A percentile compares a stretch with the other conserved stretches of the same genome.
Evolutionary conservation across 2,329 filamentous ascomycete genomes (phyloP).

Genomic region (Colletotrichum sp.): DNA sequence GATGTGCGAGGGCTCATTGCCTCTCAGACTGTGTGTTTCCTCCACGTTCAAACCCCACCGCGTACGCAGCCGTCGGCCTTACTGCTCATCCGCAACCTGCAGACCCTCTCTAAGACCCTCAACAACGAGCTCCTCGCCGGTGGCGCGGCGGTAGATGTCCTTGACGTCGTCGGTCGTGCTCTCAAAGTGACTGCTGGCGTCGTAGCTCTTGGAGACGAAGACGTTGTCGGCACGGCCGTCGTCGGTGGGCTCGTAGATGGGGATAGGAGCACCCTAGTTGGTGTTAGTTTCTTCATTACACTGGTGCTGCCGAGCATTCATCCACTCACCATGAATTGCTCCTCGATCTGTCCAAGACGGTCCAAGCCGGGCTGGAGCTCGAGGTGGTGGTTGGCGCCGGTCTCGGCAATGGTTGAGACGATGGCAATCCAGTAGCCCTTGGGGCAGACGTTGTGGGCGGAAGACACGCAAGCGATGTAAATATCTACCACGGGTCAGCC

Average conservation of each 20-base stretch:
- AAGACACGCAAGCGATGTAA: constrained; percentile 95
- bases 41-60: neutral
- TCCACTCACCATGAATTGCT: constrained; percentile 84
- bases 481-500: constrained; percentile 68
- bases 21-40: constrained; percentile 11
- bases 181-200: constrained; percentile 97
- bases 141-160: constrained; percentile 86
- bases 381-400: constrained; percentile 89
- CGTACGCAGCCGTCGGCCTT: constrained; percentile 15
- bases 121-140: constrained; percentile 85
- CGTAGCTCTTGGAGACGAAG: constrained; percentile 98
- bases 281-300: neutral
- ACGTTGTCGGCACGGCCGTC: constrained; percentile 87
- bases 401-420: constrained; percentile 96
- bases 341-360: constrained; percentile 90
- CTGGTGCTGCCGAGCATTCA: neutral
- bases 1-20: constrained; percentile 10
- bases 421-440: constrained; percentile 99
- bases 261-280: constrained; percentile 76
- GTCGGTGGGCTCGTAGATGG: constrained; percentile 89
- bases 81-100: constrained; percentile 73
- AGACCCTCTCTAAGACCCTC: constrained; percentile 85
- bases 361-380: constrained; percentile 94
- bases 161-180: constrained; percentile 89
- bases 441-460: constrained; percentile 96